Conservation (phyloP, 2,329 filamentous ascomycete species). For the Xylariaceae sp. region DNA sequence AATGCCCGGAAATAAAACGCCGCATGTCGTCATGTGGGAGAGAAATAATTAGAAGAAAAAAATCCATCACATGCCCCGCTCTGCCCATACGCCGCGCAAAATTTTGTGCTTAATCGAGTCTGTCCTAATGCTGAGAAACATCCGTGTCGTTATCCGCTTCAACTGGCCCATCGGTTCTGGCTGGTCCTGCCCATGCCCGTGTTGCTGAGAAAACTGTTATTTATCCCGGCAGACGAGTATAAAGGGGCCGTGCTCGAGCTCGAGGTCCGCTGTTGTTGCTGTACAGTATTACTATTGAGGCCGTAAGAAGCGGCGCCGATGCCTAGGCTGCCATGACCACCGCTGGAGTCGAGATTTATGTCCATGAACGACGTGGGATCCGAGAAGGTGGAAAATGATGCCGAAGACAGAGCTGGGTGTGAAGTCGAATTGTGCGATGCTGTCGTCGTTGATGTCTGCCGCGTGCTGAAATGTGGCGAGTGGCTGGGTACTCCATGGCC, state of each 20-base stretch:
- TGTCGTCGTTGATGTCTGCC: constrained; percentile 26
- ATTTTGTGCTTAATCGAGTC: constrained; percentile 7
- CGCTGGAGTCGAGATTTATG: constrained; percentile 28
- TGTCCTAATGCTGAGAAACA: constrained; percentile 6
- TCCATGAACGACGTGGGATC: constrained; percentile 29
- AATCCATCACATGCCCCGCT: constrained; percentile 13
- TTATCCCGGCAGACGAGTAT: constrained; percentile 29
- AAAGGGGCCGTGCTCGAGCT: constrained; percentile 25
- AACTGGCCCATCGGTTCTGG: constrained; percentile 29
- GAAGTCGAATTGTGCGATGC: constrained; percentile 25
- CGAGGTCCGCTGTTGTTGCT: constrained; percentile 28
- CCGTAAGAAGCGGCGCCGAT: constrained; percentile 27
- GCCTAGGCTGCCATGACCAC: constrained; percentile 23
- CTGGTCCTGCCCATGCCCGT: constrained; percentile 25
- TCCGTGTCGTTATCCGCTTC: background rate
- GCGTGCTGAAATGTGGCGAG: constrained; percentile 30
- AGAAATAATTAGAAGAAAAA: constrained; percentile 10
- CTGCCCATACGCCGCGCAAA: constrained; percentile 17
- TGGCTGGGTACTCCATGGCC: constrained; percentile 29
- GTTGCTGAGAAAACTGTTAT: constrained; percentile 24
- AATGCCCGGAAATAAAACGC: constrained; percentile 12
- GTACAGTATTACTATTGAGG: constrained; percentile 23
- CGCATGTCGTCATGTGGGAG: constrained; percentile 12
- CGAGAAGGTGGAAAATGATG: constrained; percentile 27
- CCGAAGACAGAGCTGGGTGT: constrained; percentile 25